Percentiles rank a stretch among this genome's conserved stretches.
Conservation (phyloP, 257 asterid genomes). For the Orobanche coerulescens region DNA sequence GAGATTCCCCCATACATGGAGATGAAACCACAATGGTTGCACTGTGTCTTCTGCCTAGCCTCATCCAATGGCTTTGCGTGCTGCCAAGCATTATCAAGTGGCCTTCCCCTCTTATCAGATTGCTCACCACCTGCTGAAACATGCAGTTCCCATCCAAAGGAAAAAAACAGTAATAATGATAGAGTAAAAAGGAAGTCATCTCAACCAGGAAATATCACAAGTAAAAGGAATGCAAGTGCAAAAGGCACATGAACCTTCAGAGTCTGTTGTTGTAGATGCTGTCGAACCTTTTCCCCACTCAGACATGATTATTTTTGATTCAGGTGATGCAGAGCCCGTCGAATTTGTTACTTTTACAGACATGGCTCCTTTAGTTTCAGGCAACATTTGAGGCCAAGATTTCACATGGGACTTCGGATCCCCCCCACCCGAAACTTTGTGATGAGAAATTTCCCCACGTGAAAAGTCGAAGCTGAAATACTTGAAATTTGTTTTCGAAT, state of each 20-base stretch:
- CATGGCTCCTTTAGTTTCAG: conserved; percentile 5
- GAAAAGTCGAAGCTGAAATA: conserved; percentile 6
- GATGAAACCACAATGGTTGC: conserved; percentile 40
- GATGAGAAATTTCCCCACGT: conserved; percentile 19
- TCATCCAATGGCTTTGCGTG: conserved; percentile 43
- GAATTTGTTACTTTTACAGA: background rate
- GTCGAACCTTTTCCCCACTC: conserved; percentile 20
- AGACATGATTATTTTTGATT: background rate
- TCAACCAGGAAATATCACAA: too few species aligned
- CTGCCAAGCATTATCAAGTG: conserved; percentile 46
- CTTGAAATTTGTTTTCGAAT: conserved; percentile 12
- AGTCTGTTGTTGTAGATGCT: conserved; percentile 10
- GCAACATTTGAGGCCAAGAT: conserved; percentile 10
- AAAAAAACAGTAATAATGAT: too few species aligned
- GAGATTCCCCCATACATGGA: conserved; percentile 50
- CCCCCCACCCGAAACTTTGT: conserved; percentile 16
- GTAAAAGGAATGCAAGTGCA: background rate
- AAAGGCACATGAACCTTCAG: conserved; percentile 21
- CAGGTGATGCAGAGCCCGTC: background rate
- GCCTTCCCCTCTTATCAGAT: conserved; percentile 41
- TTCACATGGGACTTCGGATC: conserved; percentile 14
- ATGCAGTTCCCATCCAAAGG: background rate
- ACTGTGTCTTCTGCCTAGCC: conserved; percentile 41
- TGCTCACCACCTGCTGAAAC: conserved; percentile 21
- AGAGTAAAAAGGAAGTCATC: too few species aligned